phyloP scores from a whole-genome alignment of 2,329 filamentous ascomycete species.

The Xylariaceae sp. region DNA sequence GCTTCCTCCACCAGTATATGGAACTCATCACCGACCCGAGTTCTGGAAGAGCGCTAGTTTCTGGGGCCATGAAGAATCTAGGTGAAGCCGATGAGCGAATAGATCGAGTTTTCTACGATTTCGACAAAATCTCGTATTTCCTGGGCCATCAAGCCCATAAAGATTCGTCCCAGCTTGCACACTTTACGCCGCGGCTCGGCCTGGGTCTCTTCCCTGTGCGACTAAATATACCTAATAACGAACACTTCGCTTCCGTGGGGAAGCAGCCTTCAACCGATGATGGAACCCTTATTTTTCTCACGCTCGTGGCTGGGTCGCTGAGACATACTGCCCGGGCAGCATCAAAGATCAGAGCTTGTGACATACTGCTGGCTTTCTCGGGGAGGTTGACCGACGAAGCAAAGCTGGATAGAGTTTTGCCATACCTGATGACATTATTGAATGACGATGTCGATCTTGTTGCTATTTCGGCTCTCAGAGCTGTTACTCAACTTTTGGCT shows the following conservation, averaged over 20 bases:
- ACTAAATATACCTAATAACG: conserved; percentile 83
- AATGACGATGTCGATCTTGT: conserved; percentile 84
- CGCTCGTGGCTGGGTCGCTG: conserved; percentile 83
- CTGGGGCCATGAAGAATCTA: conserved; percentile 69
- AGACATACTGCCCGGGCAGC: conserved; percentile 86
- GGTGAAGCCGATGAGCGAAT: conserved; percentile 93
- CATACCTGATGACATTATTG: conserved; percentile 82
- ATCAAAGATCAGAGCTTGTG: conserved; percentile 86
- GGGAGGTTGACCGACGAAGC: conserved; percentile 93
- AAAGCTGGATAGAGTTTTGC: conserved; percentile 89
- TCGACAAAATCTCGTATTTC: conserved; percentile 97
- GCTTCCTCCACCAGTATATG: conserved; percentile 97
- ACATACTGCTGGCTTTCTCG: conserved; percentile 87
- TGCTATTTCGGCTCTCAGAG: conserved; percentile 80
- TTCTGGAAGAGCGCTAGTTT: conserved; percentile 73
- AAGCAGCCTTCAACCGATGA: conserved; percentile 73
- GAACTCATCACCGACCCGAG: conserved; percentile 89
- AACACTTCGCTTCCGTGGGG: conserved; percentile 66
- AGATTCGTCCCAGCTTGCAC: conserved; percentile 31
- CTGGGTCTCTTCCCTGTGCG: conserved; percentile 76
- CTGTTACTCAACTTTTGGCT: conserved; percentile 84
- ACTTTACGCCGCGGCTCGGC: conserved; percentile 52
- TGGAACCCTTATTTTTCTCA: conserved; percentile 89
- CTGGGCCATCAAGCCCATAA: conserved; percentile 70
- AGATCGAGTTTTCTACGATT: conserved; percentile 89